phyloP scores from a whole-genome alignment of 169 alveolate genomes.

The Plasmodium gonderi region DNA sequence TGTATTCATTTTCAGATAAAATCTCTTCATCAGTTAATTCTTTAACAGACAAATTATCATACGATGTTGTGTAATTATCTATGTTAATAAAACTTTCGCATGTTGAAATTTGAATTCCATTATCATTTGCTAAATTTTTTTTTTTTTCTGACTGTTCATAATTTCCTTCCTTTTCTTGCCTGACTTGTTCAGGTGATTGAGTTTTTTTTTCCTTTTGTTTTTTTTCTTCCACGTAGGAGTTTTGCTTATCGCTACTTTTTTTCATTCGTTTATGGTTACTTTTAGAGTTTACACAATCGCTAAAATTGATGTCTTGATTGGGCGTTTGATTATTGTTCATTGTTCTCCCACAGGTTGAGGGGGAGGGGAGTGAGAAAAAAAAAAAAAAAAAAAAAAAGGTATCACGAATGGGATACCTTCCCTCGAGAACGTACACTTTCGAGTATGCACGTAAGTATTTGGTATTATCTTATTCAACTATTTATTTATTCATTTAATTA shows the following conservation, averaged over 20 bases:
- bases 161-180: background rate
- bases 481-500: no score
- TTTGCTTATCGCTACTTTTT: background rate
- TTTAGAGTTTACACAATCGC: slow-evolving; percentile 4
- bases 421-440: no score
- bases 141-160: slow-evolving; percentile 45
- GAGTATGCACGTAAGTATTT: no score
- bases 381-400: no score
- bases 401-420: no score
- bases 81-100: slow-evolving; percentile 6
- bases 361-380: no score
- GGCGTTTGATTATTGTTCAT: slow-evolving; percentile 27
- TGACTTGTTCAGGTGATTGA: background rate
- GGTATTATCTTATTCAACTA: no score
- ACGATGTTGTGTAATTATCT: slow-evolving; percentile 20
- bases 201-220: background rate
- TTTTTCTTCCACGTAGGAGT: slow-evolving; percentile 11
- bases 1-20: slow-evolving; percentile 53
- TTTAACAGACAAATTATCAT: slow-evolving; percentile 61
- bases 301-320: background rate
- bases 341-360: no score
- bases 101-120: background rate
- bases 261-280: slow-evolving; percentile 5
- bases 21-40: slow-evolving; percentile 68
- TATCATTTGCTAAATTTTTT: slow-evolving; percentile 9